Conservation (phyloP, 1,284 basidiomycete species). For the Rhodotorula sp. region DNA sequence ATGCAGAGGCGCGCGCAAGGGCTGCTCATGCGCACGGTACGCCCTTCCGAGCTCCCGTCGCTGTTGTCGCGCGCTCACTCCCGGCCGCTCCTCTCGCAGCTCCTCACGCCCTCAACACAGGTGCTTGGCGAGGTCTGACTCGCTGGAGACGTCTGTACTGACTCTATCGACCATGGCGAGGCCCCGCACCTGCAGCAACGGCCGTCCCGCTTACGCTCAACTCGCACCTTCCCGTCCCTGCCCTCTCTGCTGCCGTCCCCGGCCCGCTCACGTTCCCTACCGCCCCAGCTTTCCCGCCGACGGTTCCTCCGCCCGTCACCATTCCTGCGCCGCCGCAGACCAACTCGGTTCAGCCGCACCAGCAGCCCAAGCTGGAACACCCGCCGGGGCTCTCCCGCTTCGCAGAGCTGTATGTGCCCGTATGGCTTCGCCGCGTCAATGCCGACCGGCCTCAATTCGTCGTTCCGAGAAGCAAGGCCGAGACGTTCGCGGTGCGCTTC, state of each 20-base stretch:
- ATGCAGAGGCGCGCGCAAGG: neutral
- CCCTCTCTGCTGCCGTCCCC: neutral
- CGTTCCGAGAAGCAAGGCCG: constrained; percentile 1
- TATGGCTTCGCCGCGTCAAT: constrained; percentile 35
- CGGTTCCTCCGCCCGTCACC: neutral
- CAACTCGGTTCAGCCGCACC: neutral
- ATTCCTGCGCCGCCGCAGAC: constrained; percentile 1
- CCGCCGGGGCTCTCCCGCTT: constrained; percentile 23
- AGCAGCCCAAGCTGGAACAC: neutral
- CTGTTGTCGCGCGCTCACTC: neutral
- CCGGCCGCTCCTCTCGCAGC: neutral
- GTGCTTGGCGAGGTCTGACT: too few species aligned
- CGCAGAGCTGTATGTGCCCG: constrained; percentile 36
- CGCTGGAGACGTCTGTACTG: neutral
- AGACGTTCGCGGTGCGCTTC: neutral
- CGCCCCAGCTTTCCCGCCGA: neutral
- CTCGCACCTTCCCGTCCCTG: neutral
- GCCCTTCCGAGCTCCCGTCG: neutral
- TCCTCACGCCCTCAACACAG: neutral
- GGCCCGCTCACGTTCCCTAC: neutral
- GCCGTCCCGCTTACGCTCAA: neutral
- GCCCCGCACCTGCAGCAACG: neutral
- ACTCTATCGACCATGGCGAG: neutral
- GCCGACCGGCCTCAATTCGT: constrained; percentile 11
- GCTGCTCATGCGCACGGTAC: constrained; percentile 1